Evolutionary conservation across 2,329 filamentous ascomycete genomes (phyloP), one percentile per base, ranked within the genome.

Genomic region (Diaporthe sp.): DNA sequence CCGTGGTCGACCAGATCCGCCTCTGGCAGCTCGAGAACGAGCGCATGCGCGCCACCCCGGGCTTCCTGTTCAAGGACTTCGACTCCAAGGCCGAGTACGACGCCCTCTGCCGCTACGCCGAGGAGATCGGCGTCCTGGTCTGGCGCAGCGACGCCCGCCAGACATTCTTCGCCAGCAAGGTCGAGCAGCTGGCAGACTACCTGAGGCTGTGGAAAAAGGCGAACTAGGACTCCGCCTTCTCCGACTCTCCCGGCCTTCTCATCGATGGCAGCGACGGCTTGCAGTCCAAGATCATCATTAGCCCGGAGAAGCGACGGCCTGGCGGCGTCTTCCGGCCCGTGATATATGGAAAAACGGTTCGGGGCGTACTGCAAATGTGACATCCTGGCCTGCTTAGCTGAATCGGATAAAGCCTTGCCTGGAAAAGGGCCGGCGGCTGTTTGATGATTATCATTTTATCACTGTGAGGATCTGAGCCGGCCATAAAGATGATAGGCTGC

Each of bases 1-100:
- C 97, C 0, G 97, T 99, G 22, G 95, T 98, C 78, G 97, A 99
- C 84, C 97, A 99, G 87, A 98, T 99, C 80, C 91, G 96, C 2
- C 91, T 99, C 28, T 99, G 97, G 97, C 96, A 99, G 86, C 92
- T 98, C 71, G 97, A 99, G 84, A 95, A 96, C 78, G 97, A 99
- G 86, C 91, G 97, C 70, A 97, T 99, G 91, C 94, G 94, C 83
- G 92, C 94, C 1, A 95, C 92, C 7, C 87, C 90, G 0, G 97
- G 97, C 0, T 98, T 95, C 83, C 84, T 98, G 39, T 98, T 99
- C 87, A 93, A 94, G 81, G 96, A 98, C 78, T 98, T 98, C 81
- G 91, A 92, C 58, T 92, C 89, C 44, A 86, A 88, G 71, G 89
- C 89, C 74, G 94, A 96, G 82, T 97, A 95, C 82, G 87, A 90